A percentile compares a stretch with the other conserved stretches of the same genome.
phyloP scores from a whole-genome alignment of 352 stramenopile genomes.

The Globisporangium cylindrosporum region DNA sequence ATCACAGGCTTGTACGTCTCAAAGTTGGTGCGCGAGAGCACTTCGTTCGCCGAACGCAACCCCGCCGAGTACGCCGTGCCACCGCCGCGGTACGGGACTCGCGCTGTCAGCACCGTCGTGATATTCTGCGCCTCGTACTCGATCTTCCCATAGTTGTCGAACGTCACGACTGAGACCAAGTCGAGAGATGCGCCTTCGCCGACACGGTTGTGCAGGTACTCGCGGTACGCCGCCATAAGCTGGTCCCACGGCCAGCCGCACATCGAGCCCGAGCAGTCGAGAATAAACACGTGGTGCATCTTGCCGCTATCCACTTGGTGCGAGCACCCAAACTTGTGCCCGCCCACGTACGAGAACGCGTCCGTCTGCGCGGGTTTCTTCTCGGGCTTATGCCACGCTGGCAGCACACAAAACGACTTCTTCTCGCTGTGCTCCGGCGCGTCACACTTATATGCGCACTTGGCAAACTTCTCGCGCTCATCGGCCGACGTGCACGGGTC shows the following conservation, averaged over 20 bases:
- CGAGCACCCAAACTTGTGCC: conserved; percentile 77
- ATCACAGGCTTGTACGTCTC: conserved; percentile 61
- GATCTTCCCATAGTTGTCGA: conserved; percentile 39
- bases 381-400: conserved; percentile 56
- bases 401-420: conserved; percentile 57
- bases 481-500: conserved; percentile 57
- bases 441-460: conserved; percentile 72
- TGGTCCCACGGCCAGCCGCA: conserved; percentile 46
- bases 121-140: conserved; percentile 57
- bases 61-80: conserved; percentile 56
- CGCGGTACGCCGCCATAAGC: conserved; percentile 53
- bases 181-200: conserved; percentile 46
- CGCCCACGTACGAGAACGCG: conserved; percentile 51
- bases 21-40: conserved; percentile 66
- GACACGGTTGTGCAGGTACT: conserved; percentile 71
- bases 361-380: conserved; percentile 31
- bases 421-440: conserved; percentile 60
- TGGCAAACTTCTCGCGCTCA: conserved; percentile 53
- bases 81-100: conserved; percentile 34
- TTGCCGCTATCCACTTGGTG: conserved; percentile 47
- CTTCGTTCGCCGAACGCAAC: conserved; percentile 52
- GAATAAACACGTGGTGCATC: conserved; percentile 77
- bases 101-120: conserved; percentile 27
- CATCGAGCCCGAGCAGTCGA: conserved; percentile 84
- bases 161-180: conserved; percentile 77